These are phyloP conservation scores for Leonotis leonurus DNA, from an alignment of 257 asterid genomes.

Conservation along the genomic window DNA sequence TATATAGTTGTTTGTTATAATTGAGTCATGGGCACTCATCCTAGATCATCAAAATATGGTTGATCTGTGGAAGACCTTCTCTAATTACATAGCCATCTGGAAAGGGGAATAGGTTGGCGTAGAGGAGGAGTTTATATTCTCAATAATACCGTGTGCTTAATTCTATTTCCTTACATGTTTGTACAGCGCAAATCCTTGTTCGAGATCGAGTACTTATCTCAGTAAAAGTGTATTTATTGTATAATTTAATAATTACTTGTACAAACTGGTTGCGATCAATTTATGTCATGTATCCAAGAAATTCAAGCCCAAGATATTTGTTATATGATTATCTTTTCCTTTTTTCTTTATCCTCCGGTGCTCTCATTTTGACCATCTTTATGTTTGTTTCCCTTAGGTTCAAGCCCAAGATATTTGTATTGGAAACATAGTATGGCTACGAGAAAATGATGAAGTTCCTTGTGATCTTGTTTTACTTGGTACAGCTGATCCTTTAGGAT, in stretches of 20 bases:
- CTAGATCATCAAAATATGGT: slow-evolving; percentile 9
- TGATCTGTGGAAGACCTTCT: slow-evolving; percentile 1
- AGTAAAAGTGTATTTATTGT: no score
- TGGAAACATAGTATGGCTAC: slow-evolving; percentile 94
- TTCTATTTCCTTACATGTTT: no score
- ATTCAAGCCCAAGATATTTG: background rate
- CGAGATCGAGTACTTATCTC: no score
- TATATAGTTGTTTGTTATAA: background rate
- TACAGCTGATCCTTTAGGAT: slow-evolving; percentile 84
- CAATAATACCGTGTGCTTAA: no score
- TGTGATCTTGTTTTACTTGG: slow-evolving; percentile 96
- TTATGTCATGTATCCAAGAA: background rate
- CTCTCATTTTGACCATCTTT: slow-evolving; percentile 7
- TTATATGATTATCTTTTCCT: background rate
- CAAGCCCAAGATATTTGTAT: slow-evolving; percentile 87
- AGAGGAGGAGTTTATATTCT: no score
- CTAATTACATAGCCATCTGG: no score
- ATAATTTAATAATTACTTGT: no score
- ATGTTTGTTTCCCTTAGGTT: slow-evolving; percentile 39
- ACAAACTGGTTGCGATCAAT: background rate
- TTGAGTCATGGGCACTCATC: no score
- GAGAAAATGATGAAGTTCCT: slow-evolving; percentile 99
- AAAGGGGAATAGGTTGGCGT: no score
- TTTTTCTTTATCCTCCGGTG: background rate
- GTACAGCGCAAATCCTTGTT: no score